A percentile compares a stretch with the other conserved stretches of the same genome.
Conservation (phyloP, 305 asterid genomes). For the Rubia peregrina region DNA sequence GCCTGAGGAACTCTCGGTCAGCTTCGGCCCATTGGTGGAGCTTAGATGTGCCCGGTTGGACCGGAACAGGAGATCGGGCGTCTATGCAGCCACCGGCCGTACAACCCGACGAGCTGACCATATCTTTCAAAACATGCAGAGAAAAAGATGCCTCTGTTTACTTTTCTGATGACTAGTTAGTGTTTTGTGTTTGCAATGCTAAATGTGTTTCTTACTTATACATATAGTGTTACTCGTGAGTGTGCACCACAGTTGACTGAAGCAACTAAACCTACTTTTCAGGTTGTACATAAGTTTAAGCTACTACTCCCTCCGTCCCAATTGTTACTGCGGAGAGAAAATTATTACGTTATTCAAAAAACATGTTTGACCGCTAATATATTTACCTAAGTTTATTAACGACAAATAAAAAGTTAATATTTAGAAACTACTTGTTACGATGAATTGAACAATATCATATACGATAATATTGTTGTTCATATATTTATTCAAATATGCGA, state of each 20-base stretch:
- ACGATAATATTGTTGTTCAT: too few species aligned
- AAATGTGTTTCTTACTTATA: neutral
- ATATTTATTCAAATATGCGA: too few species aligned
- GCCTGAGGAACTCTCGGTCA: conserved; percentile 12
- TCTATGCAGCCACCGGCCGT: conserved; percentile 8
- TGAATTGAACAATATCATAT: too few species aligned
- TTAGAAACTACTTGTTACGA: too few species aligned
- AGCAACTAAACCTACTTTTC: neutral
- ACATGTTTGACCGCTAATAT: too few species aligned
- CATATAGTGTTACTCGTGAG: neutral
- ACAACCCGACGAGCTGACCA: conserved; percentile 8
- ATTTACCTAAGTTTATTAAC: too few species aligned
- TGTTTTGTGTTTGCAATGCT: neutral
- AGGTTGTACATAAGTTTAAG: neutral
- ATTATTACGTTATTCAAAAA: too few species aligned
- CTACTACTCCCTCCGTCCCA: too few species aligned
- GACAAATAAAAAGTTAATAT: too few species aligned
- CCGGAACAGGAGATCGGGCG: conserved; percentile 2
- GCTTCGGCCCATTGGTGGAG: conserved; percentile 18
- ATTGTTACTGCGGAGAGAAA: too few species aligned
- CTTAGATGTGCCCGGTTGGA: neutral
- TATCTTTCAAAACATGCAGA: neutral
- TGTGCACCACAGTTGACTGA: neutral
- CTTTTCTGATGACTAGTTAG: neutral
- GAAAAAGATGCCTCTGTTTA: neutral